These are phyloP conservation scores for Barnettozyma hawaiiensis DNA, from an alignment of 1,139 yeast genomes.

Conservation along the genomic window DNA sequence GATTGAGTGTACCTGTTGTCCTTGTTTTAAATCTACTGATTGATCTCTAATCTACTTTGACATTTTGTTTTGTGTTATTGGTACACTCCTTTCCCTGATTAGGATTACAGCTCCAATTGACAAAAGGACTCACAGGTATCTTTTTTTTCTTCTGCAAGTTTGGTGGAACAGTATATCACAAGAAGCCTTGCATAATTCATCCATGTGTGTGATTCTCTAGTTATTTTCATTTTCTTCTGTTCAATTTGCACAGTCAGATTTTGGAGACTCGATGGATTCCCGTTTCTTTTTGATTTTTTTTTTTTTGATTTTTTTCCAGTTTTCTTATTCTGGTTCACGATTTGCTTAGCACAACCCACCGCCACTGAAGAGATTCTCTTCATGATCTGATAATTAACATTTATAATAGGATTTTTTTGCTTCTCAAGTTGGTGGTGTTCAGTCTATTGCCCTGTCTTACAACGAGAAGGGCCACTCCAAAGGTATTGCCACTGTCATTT, in stretches of 20 bases:
- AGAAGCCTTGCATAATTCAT: neutral
- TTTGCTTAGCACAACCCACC: neutral
- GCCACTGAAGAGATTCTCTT: neutral
- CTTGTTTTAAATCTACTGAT: neutral
- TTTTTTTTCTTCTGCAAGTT: neutral
- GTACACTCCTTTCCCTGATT: neutral
- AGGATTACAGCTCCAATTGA: neutral
- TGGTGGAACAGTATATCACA: neutral
- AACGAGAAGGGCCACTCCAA: slow-evolving; percentile 86
- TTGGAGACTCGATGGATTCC: neutral
- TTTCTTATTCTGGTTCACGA: neutral
- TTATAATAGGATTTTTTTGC: slow-evolving; percentile 76
- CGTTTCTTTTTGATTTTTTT: no score
- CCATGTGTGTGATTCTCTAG: neutral
- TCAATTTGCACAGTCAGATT: neutral
- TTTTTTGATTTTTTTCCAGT: neutral
- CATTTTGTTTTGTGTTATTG: slow-evolving; percentile 5
- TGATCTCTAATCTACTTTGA: neutral
- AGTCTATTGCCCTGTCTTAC: slow-evolving; percentile 65
- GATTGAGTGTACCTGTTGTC: neutral
- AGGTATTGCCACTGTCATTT: slow-evolving; percentile 85
- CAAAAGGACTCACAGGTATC: neutral
- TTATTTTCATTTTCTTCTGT: neutral
- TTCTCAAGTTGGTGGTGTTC: slow-evolving; percentile 83
- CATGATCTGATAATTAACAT: slow-evolving; percentile 10